Evolutionary conservation across 2,329 filamentous ascomycete species (phyloP), one percentile per base, ranked within the genome.

Genomic region (Aureobasidium sp.): DNA sequence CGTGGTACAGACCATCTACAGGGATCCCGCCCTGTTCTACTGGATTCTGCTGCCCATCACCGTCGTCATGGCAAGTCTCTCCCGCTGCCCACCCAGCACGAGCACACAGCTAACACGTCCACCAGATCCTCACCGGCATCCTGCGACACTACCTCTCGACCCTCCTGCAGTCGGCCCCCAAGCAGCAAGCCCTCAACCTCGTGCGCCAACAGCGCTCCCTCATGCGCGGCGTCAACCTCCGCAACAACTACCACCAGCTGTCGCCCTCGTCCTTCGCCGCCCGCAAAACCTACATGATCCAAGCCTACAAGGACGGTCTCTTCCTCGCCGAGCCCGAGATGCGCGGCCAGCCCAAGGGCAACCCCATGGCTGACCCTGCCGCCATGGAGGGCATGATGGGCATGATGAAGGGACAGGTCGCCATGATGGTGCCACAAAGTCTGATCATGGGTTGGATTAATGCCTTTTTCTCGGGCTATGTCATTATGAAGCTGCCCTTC

Each of bases 321-420:
- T 99, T 91, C 73, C 81, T 99, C 52, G 97, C 96, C 73, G 90
- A 95, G 66, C 92, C 91, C 1, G 90, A 94, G 61, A 85, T 82
- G 70, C 87, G 89, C 72, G 92, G 92, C 58, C 90, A 97, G 77
- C 88, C 91, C 3, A 88, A 91, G 22, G 86, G 90, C 41, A 99
- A 97, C 77, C 94, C 94, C 4, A 91, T 99, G 85, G 90, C 88
- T 12, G 94, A 99, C 74, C 95, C 95, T 25, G 88, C 88, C 52
- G 91, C 90, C 63, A 99, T 99, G 94, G 95, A 99, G 73, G 93
- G 92, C 68, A 99, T 99, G 94, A 99, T 99, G 94, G 93, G 94
- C 68, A 96, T 96, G 91, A 96, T 99, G 90, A 99, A 99, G 84
- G 92, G 92, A 63, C 96, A 99, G 74, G 96, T 99, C 89, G 93